Evolutionary conservation across 2,329 filamentous ascomycete species (phyloP).

Genomic region (Calonectria hongkongensis): DNA sequence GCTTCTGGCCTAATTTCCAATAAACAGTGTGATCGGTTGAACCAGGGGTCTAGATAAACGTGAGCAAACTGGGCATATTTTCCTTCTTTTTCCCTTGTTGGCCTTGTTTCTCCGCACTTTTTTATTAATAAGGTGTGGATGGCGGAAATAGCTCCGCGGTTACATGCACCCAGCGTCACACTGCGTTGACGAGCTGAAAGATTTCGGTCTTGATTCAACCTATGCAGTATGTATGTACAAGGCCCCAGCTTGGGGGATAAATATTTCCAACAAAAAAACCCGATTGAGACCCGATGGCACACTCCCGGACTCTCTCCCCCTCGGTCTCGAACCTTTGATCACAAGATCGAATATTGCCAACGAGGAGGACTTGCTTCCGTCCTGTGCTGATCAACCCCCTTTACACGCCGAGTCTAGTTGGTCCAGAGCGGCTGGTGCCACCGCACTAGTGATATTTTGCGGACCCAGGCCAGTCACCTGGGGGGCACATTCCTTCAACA

Average conservation of each 20-base stretch:
- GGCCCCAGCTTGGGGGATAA: background rate
- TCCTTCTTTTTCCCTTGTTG: background rate
- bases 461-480: constrained; percentile 4
- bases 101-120: constrained; percentile 32
- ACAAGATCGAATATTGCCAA: background rate
- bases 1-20: background rate
- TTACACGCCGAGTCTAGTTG: constrained; percentile 49
- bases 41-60: background rate
- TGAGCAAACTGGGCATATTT: background rate
- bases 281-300: background rate
- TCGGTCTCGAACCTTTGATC: background rate
- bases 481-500: background rate
- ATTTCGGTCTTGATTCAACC: background rate
- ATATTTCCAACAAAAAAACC: constrained; percentile 1
- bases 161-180: constrained; percentile 8
- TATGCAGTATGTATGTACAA: background rate
- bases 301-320: background rate
- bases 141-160: constrained; percentile 24
- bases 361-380: background rate
- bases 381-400: constrained; percentile 50
- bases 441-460: constrained; percentile 50
- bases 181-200: constrained; percentile 17
- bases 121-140: constrained; percentile 35
- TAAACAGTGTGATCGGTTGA: background rate
- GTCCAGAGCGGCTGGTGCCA: constrained; percentile 46